Conservation (phyloP, 1,284 basidiomycete species). For the Cryptococcus amylolentus region DNA sequence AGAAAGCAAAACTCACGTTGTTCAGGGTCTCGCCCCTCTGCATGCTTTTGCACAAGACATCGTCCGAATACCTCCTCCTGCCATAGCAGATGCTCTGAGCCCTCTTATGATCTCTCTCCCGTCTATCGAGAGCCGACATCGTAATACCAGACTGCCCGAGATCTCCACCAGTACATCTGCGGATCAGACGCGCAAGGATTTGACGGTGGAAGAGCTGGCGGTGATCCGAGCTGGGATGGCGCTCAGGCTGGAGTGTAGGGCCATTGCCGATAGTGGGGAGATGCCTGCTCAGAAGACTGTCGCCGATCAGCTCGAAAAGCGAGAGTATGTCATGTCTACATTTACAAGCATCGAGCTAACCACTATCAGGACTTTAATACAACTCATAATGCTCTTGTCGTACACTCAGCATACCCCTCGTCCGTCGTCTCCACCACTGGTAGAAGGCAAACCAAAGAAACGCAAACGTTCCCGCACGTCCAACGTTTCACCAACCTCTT, state of each 20-base stretch:
- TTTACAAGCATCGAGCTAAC: background rate
- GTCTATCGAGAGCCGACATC: conserved; percentile 30
- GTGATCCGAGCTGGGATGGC: conserved; percentile 22
- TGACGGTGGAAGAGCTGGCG: conserved; percentile 14
- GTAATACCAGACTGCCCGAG: conserved; percentile 23
- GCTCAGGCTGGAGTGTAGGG: conserved; percentile 19
- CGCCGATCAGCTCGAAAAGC: conserved; percentile 33
- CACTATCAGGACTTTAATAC: conserved; percentile 30
- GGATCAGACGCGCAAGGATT: background rate
- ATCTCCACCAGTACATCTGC: conserved; percentile 5
- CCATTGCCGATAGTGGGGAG: conserved; percentile 22
- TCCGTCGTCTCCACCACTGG: background rate
- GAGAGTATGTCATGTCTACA: conserved; percentile 32
- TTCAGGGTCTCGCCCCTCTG: conserved; percentile 28
- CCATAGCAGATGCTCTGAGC: conserved; percentile 5
- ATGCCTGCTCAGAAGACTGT: conserved; percentile 20
- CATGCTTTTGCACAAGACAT: conserved; percentile 27
- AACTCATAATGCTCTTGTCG: conserved; percentile 32
- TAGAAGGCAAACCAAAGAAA: conserved; percentile 13
- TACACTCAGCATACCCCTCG: conserved; percentile 13
- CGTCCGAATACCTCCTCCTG: conserved; percentile 5
- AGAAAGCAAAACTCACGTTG: background rate
- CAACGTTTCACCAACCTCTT: conserved; percentile 13
- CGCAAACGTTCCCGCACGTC: conserved; percentile 1
- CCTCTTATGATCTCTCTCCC: conserved; percentile 21